Evolutionary conservation across 345 rosid species (phyloP), one percentile per base, ranked within the genome.

Genomic region (Bruguiera parviflora): DNA sequence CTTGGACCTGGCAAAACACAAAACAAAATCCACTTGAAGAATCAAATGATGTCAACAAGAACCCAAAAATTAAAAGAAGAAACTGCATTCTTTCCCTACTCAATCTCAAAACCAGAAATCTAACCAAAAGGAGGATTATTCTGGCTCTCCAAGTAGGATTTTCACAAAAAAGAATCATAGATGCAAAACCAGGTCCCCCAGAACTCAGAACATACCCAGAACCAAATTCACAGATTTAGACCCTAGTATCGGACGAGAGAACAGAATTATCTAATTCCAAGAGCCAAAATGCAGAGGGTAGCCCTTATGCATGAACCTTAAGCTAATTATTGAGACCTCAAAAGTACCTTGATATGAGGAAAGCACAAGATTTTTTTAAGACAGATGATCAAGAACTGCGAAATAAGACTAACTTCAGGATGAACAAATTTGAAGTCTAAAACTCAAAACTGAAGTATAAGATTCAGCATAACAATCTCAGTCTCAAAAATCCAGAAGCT

Each of bases 1-100:
- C 49, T 27, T 53, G 57, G 61, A 78, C 81, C 89, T 84, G 80
- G 21, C 57, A 65, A 67, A 72, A 64, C 63, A 74, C 68, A 77
- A 72, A 19, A 64, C 56, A 57, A 79, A 64, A 65, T 70, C 55
- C 51, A 37, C 52, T 35, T 57, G 61, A 60, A 59, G 56, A 43
- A 59, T 53, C 28, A 69, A 51, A 24, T 65, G 58, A 61, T 20
- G 61, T 18, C 56, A 32, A 71, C 65, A 51, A 67, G 67, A 51
- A 25, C 65, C 11, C 60, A 6, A 58, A 60, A 33, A 33, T 18
- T 18, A 59, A 13, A 6, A 21, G 32, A 63, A 64, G 22, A n/a
- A 63, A 49, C 24, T 29, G 46, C 47, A 55, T 4, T 55, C 29
- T 53, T 37, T 55, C 21, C 47, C 24, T 4, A 43, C 8, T 20